phyloP scores from a whole-genome alignment of 1,139 yeast genomes.

The Saccharomyces hybrid region DNA sequence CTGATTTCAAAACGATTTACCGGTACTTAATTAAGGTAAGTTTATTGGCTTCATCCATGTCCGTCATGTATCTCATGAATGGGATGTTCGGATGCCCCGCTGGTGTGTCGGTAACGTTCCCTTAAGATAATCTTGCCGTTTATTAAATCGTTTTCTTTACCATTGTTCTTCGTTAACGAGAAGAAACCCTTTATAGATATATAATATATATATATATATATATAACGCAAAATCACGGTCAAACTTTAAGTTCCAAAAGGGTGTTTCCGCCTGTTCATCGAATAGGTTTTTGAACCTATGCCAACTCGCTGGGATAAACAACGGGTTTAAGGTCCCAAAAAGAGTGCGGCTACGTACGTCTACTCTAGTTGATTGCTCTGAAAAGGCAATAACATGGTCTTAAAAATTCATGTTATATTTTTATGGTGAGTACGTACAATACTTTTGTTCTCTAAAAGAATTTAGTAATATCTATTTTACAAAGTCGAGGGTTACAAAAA shows the following conservation, averaged over 20 bases:
- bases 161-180: too few relatives aligned
- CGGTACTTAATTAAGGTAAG: too few relatives aligned
- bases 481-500: conserved; percentile 4
- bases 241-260: neutral
- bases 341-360: neutral
- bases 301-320: neutral
- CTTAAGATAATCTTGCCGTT: too few relatives aligned
- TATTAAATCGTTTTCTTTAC: too few relatives aligned
- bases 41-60: too few relatives aligned
- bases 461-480: conserved; percentile 6
- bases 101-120: too few relatives aligned
- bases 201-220: too few relatives aligned
- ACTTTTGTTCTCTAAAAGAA: neutral
- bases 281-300: neutral
- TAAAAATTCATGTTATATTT: neutral
- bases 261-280: neutral
- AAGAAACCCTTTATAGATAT: too few relatives aligned
- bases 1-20: too few relatives aligned
- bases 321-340: neutral
- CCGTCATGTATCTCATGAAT: too few relatives aligned
- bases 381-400: neutral
- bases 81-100: too few relatives aligned
- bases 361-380: neutral
- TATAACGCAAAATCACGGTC: neutral
- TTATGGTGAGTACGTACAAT: neutral